Evolutionary conservation across 2,329 filamentous ascomycete genomes (phyloP), one percentile per base, ranked within the genome.

Genomic region (Beauveria bassiana): DNA sequence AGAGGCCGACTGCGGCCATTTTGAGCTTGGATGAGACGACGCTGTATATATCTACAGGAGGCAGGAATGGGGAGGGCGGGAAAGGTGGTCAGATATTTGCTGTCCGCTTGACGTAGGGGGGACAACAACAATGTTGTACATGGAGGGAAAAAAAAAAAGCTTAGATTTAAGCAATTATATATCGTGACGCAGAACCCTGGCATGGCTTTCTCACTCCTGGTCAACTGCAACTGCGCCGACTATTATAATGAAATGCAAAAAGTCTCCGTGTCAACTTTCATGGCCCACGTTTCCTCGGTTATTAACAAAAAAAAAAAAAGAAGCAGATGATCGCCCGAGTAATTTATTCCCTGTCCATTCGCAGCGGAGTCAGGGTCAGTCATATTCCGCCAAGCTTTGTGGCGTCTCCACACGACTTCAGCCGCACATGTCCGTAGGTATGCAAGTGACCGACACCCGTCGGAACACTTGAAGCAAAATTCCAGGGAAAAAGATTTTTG

Each of bases 1-100:
- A 64, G 42, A 26, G 20, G 14, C 62, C 65, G 10, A 65, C 66
- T 2, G 53, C 66, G 2, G 50, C 49, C 8, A 45, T 45, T 12
- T 38, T 68, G 49, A 65, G 62, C 45, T 10, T n/a, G 22, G 64
- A 68, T 45, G 63, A 65, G 59, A 64, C 61, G 57, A 65, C 57
- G 5, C 3, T 65, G 1, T 67, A 64, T 49, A 55, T 65, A 10
- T 62, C 59, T 2, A 64, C 64, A 1, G 63, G 58, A 26, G 64
- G 65, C 3, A 46, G 57, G 31, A 53, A 62, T 43, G 42, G 28
- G 3, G 26, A 12, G 3, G 61, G 40, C 18, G 61, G 47, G 3
- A 42, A 53, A 12, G 61, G 61, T 12, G 61, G 54, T n/a, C 53
- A 62, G 31, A 54, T 62, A 26, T 47, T 59, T 58, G 61, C 61